Evolutionary conservation across 768 basidiomycete genomes (phyloP), one percentile per base, ranked within the genome.

Genomic region (Panus rudis): DNA sequence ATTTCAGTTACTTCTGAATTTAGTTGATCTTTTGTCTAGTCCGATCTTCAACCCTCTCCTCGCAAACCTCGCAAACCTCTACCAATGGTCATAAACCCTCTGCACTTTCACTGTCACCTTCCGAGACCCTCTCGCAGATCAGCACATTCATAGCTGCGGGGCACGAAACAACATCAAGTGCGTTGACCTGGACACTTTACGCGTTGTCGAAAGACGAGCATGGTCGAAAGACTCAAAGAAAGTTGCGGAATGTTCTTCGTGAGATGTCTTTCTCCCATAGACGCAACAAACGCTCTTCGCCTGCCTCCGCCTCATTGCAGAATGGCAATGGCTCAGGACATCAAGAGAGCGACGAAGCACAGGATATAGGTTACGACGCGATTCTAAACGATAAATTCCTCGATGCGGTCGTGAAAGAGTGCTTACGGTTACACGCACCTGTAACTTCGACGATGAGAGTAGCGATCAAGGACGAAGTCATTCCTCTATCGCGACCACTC

Each of bases 131-230:
- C 19, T 77, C 69, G 50, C 82, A 81, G 50, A 81, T 82, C 47
- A 71, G 74, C 10, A 81, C 78, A 0, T 81, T 83, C 55, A 65
- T 83, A 23, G 68, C 75, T 12, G 76, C 78, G 4, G 52, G 82
- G 10, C 75, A 84, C 62, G 81, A 84, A 56, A 80, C 79, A 1
- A 73, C 73, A 14, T 67, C 76, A 1, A 68, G 68, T 5, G 74
- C 78, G 3, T 63, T 83, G 13, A 69, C 77, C 6, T 85, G 80
- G 80, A 73, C 73, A 42, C 64, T 84, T 3, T 79, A 78, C 55
- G 70, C 73, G 32, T 70, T 84, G 42, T 62, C 71, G 5, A 63
- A 67, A 42, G 55, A 71, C 37, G 71, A 70, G 0, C 58, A 56
- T 3, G n/a, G n/a, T n/a, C n/a, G n/a, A n/a, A 20, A 7, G n/a